Evolutionary conservation across 768 basidiomycete species (phyloP).

Genomic region (Amanita fuliginea): DNA sequence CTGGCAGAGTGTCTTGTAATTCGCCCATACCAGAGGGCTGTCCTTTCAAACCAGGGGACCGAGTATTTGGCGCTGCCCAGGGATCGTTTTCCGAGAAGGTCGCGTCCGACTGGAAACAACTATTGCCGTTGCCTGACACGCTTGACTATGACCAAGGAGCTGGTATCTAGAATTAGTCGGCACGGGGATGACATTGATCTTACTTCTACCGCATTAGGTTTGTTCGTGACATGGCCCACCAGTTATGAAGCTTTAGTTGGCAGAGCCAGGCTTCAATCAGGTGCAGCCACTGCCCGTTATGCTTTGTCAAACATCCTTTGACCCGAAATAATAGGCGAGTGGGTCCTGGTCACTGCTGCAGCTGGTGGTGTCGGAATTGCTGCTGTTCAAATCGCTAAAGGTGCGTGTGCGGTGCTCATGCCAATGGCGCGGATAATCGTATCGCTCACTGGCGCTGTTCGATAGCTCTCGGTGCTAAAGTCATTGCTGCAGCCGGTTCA

Average conservation of each 20-base stretch:
- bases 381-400: slow-evolving; percentile 90
- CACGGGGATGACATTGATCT: background rate
- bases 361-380: slow-evolving; percentile 92
- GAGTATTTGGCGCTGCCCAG: slow-evolving; percentile 76
- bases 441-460: too few species aligned
- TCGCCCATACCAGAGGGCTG: slow-evolving; percentile 78
- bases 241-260: slow-evolving; percentile 88
- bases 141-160: slow-evolving; percentile 83
- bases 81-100: slow-evolving; percentile 78
- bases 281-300: slow-evolving; percentile 34
- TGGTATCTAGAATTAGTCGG: slow-evolving; percentile 27
- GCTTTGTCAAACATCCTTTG: too few species aligned
- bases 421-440: too few species aligned
- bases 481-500: slow-evolving; percentile 89
- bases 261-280: slow-evolving; percentile 68
- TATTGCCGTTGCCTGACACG: slow-evolving; percentile 62
- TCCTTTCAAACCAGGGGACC: slow-evolving; percentile 68
- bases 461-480: slow-evolving; percentile 78
- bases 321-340: slow-evolving; percentile 49
- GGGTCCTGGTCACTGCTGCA: slow-evolving; percentile 89
- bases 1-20: slow-evolving; percentile 57
- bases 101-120: slow-evolving; percentile 33
- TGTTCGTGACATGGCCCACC: slow-evolving; percentile 88
- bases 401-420: slow-evolving; percentile 21
- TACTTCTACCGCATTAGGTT: slow-evolving; percentile 29